These are phyloP conservation scores for Rugonectria rugulosa DNA, from an alignment of 2,329 filamentous ascomycete species.

Conservation along the genomic window DNA sequence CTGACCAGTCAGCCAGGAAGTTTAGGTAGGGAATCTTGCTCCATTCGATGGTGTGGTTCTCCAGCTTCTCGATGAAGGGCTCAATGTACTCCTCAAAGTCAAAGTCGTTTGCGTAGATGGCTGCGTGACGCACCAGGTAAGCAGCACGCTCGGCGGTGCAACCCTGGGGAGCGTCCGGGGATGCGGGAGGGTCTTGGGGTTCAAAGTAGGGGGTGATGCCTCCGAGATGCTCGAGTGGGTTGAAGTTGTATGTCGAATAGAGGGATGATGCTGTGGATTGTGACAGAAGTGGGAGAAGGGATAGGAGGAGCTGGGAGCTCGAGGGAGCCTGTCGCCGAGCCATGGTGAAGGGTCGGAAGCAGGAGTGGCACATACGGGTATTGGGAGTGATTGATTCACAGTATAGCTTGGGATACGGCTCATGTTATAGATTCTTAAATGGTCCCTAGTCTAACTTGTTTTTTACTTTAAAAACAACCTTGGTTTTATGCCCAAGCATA, in stretches of 20 bases:
- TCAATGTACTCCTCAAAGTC: constrained; percentile 66
- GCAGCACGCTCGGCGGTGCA: constrained; percentile 60
- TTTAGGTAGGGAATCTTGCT: constrained; percentile 59
- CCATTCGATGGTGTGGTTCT: constrained; percentile 67
- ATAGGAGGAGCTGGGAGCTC: background rate
- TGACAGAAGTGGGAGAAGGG: background rate
- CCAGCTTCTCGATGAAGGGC: constrained; percentile 64
- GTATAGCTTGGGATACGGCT: too few species aligned
- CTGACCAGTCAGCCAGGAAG: constrained; percentile 64
- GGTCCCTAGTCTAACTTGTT: too few species aligned
- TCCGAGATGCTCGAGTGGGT: constrained; percentile 61
- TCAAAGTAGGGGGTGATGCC: constrained; percentile 67
- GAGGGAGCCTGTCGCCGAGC: too few species aligned
- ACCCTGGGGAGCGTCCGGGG: constrained; percentile 51
- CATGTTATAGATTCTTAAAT: too few species aligned
- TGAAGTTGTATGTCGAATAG: constrained; percentile 58
- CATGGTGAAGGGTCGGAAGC: too few species aligned
- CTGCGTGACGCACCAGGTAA: constrained; percentile 66
- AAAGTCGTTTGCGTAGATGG: constrained; percentile 67
- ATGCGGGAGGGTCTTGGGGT: constrained; percentile 54
- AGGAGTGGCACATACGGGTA: too few species aligned
- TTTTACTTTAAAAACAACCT: too few species aligned
- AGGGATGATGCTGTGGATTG: constrained; percentile 34
- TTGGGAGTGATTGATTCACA: too few species aligned
- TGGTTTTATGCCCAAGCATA: too few species aligned